Conservation (phyloP, 2,329 filamentous ascomycete species). For the Fusarium setosum region DNA sequence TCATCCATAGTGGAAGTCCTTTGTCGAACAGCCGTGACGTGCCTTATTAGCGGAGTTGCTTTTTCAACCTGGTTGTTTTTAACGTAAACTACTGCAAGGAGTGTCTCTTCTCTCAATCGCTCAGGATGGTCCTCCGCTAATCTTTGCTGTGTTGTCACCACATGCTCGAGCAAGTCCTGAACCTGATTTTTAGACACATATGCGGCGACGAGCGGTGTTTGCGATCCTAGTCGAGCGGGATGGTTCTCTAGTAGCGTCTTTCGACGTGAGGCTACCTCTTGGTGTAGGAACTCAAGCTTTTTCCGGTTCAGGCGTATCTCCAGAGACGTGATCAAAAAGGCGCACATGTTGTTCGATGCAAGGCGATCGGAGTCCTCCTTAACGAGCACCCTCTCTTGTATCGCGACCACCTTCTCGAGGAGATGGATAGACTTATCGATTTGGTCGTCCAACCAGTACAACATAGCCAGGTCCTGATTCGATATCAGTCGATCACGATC, state of each 20-base stretch:
- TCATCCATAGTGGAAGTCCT: too few species aligned
- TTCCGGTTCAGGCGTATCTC: not conserved
- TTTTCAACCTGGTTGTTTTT: too few species aligned
- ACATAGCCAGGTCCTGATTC: accelerated
- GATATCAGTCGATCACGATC: not conserved
- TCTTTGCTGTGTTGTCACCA: too few species aligned
- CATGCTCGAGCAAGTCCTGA: too few species aligned
- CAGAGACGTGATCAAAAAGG: accelerated
- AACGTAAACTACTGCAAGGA: too few species aligned
- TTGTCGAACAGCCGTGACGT: too few species aligned
- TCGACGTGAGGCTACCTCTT: not conserved
- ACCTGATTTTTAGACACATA: too few species aligned
- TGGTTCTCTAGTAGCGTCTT: not conserved
- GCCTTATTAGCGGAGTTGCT: too few species aligned
- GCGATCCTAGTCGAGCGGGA: too few species aligned
- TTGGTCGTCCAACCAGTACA: not conserved
- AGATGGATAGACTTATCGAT: not conserved
- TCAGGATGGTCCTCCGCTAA: too few species aligned
- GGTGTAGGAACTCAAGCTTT: not conserved
- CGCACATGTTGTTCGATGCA: accelerated
- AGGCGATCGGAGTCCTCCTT: conserved; percentile 6
- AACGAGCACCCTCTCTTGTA: not conserved
- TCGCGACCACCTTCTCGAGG: not conserved
- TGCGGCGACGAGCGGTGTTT: too few species aligned
- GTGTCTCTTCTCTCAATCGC: too few species aligned